Conservation (phyloP, 345 rosid species). For the Citrus trifoliata region DNA sequence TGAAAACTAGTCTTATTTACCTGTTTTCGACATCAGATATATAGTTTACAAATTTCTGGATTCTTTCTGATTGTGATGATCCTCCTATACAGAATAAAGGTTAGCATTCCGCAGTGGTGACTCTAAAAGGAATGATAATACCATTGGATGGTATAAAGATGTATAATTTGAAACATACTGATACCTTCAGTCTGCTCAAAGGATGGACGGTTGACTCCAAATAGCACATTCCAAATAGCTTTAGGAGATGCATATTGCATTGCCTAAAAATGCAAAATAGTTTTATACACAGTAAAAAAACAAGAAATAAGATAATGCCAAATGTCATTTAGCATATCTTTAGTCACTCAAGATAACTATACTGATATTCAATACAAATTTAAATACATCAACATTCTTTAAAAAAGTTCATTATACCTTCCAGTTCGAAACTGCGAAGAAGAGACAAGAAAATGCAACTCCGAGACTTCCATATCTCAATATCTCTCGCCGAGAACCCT, state of each 20-base stretch:
- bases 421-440: constrained; percentile 59
- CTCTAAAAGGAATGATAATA: not conserved
- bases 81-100: constrained; percentile 37
- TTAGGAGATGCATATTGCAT: constrained; percentile 93
- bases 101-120: not conserved
- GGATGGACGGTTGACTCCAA: constrained; percentile 56
- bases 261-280: constrained; percentile 45
- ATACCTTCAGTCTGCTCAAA: constrained; percentile 49
- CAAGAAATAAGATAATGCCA: not conserved
- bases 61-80: constrained; percentile 43
- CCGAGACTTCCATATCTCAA: constrained; percentile 88
- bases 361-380: not conserved
- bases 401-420: constrained; percentile 45
- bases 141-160: not conserved
- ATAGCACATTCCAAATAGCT: constrained; percentile 77
- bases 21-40: constrained; percentile 73
- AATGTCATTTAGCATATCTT: not conserved
- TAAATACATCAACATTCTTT: not conserved
- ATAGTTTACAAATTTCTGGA: constrained; percentile 69
- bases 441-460: constrained; percentile 65
- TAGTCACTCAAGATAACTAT: constrained; percentile 2
- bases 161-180: not conserved
- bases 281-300: not conserved
- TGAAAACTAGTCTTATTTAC: constrained; percentile 33
- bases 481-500: constrained; percentile 82